Evolutionary conservation across 139 green algal genomes (phyloP).

Genomic region (Auxenochlorella pyrenoidosa): DNA sequence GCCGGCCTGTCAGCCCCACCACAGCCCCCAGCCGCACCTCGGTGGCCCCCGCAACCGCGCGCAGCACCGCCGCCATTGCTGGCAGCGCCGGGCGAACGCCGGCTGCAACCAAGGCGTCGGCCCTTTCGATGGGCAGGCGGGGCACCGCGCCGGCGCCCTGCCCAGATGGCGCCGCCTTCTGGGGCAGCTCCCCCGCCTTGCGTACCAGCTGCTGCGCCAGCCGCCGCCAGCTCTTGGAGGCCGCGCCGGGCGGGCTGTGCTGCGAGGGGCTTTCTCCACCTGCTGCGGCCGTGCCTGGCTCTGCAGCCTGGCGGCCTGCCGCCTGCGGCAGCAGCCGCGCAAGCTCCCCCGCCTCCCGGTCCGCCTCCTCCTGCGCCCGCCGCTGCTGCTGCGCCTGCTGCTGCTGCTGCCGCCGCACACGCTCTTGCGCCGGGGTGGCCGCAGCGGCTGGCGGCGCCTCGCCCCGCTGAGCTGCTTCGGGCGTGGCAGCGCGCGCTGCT

Average conservation of each 20-base stretch:
- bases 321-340: constrained; percentile 15
- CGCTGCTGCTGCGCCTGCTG: neutral
- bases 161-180: neutral
- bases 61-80: neutral
- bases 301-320: neutral
- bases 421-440: neutral
- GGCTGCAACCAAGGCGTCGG: neutral
- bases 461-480: neutral
- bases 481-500: neutral
- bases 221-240: neutral
- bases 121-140: neutral
- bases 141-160: neutral
- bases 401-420: constrained; percentile 5
- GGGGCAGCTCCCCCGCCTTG: neutral
- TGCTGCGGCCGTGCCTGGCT: neutral
- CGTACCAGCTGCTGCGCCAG: constrained; percentile 5
- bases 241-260: neutral
- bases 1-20: neutral
- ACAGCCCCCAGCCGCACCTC: constrained; percentile 1
- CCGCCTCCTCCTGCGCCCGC: neutral
- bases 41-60: neutral
- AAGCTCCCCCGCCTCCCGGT: neutral
- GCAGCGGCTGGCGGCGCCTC: no score
- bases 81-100: neutral
- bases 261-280: neutral